Conservation (phyloP, 805 yeast genomes). For the Vanderwaltozyma yarrowii region DNA sequence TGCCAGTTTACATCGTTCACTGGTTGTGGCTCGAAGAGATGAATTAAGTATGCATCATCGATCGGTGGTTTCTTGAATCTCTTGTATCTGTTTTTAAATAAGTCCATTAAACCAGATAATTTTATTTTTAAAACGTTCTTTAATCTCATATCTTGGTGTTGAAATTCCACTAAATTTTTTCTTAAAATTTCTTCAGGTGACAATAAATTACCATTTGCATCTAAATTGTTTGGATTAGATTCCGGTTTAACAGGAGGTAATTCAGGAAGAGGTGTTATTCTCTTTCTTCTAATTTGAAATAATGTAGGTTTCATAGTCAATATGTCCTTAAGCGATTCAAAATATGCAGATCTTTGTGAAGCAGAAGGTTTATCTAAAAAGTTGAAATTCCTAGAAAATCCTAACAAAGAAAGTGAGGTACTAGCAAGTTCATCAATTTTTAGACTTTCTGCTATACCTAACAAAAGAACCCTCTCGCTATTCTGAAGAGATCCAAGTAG, state of each 20-base stretch:
- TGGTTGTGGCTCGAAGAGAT: slow-evolving; percentile 59
- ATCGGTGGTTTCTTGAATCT: slow-evolving; percentile 84
- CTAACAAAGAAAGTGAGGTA: slow-evolving; percentile 12
- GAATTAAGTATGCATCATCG: slow-evolving; percentile 64
- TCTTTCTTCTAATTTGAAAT: slow-evolving; percentile 52
- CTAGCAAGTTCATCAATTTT: slow-evolving; percentile 32
- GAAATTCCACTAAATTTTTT: slow-evolving; percentile 36
- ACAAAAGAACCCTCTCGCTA: slow-evolving; percentile 59
- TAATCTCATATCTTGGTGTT: slow-evolving; percentile 63
- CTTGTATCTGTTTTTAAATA: slow-evolving; percentile 77
- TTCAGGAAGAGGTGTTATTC: slow-evolving; percentile 32
- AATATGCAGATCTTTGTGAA: slow-evolving; percentile 46
- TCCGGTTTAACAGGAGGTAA: slow-evolving; percentile 29
- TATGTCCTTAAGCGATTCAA: slow-evolving; percentile 42
- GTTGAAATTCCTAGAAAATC: slow-evolving; percentile 34
- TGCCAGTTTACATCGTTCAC: slow-evolving; percentile 28
- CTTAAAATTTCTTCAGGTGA: slow-evolving; percentile 29
- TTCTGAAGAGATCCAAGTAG: slow-evolving; percentile 58
- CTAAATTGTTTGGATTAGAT: slow-evolving; percentile 7
- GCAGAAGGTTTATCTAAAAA: slow-evolving; percentile 39
- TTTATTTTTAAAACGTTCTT: slow-evolving; percentile 80
- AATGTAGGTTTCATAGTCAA: slow-evolving; percentile 59
- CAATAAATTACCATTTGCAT: slow-evolving; percentile 23
- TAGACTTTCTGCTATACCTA: slow-evolving; percentile 57
- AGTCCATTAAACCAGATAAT: slow-evolving; percentile 79